A percentile compares a stretch with the other conserved stretches of the same genome.
These are phyloP conservation scores for Annulohypoxylon truncatum DNA, from an alignment of 2,329 filamentous ascomycete species.

Conservation along the genomic window DNA sequence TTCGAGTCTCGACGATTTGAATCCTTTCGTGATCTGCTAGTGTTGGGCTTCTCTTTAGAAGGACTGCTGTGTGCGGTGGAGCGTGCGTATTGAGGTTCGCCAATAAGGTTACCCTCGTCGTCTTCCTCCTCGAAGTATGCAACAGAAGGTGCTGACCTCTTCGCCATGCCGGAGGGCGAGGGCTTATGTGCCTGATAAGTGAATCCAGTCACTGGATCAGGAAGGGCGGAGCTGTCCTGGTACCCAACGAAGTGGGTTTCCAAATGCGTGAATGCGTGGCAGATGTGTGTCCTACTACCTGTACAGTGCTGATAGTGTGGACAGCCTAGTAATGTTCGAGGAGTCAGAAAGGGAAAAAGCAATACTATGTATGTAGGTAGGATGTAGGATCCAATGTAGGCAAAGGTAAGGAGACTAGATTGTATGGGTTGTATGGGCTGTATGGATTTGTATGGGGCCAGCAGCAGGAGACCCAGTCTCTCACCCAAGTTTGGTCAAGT, in stretches of 20 bases:
- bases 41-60: constrained; percentile 64
- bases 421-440: constrained; percentile 8
- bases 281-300: constrained; percentile 24
- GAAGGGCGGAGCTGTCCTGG: constrained; percentile 41
- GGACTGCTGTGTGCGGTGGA: constrained; percentile 58
- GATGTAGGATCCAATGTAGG: constrained; percentile 19
- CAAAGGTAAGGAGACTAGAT: constrained; percentile 31
- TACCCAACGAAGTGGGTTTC: constrained; percentile 42
- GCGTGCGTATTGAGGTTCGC: constrained; percentile 58
- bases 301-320: constrained; percentile 41
- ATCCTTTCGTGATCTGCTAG: constrained; percentile 59
- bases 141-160: constrained; percentile 54
- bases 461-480: not conserved
- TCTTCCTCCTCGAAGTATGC: constrained; percentile 63
- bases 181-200: constrained; percentile 38
- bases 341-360: constrained; percentile 30
- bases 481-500: constrained; percentile 22
- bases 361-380: constrained; percentile 35
- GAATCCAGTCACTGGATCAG: constrained; percentile 41
- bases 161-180: constrained; percentile 54
- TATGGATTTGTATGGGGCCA: not conserved
- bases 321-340: constrained; percentile 24
- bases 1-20: constrained; percentile 54
- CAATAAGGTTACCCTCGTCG: constrained; percentile 58
- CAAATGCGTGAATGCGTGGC: constrained; percentile 39